These are phyloP conservation scores for Paramecium pentaurelia DNA, from an alignment of 73 alveolate genomes.

Conservation along the genomic window DNA sequence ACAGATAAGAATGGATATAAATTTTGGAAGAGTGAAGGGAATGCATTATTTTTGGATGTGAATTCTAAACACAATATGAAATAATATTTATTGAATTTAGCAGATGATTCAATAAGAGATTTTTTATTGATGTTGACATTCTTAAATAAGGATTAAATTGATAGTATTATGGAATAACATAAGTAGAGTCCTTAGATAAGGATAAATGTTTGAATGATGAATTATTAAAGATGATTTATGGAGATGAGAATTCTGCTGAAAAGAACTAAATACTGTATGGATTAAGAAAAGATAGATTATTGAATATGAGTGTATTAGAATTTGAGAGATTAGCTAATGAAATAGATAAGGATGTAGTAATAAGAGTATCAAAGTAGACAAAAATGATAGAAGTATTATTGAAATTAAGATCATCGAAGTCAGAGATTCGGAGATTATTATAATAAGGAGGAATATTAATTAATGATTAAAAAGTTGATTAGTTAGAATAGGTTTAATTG, in stretches of 20 bases:
- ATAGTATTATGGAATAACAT: background rate
- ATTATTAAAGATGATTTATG: background rate
- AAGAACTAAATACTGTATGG: background rate
- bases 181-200: background rate
- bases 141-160: background rate
- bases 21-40: conserved; percentile 12
- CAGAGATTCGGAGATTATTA: background rate
- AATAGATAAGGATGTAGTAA: background rate
- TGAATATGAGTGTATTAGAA: background rate
- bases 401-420: background rate
- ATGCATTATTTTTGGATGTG: background rate
- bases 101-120: background rate
- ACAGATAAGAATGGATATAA: background rate
- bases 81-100: background rate
- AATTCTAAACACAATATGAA: background rate
- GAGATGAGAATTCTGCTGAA: background rate
- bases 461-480: background rate
- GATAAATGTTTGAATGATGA: background rate
- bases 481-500: background rate
- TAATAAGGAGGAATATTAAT: background rate
- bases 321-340: background rate
- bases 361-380: background rate
- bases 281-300: background rate
- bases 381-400: background rate
- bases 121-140: background rate